A percentile compares a stretch with the other conserved stretches of the same genome.
Conservation (phyloP, 345 rosid genomes). For the Carallia brachiata region DNA sequence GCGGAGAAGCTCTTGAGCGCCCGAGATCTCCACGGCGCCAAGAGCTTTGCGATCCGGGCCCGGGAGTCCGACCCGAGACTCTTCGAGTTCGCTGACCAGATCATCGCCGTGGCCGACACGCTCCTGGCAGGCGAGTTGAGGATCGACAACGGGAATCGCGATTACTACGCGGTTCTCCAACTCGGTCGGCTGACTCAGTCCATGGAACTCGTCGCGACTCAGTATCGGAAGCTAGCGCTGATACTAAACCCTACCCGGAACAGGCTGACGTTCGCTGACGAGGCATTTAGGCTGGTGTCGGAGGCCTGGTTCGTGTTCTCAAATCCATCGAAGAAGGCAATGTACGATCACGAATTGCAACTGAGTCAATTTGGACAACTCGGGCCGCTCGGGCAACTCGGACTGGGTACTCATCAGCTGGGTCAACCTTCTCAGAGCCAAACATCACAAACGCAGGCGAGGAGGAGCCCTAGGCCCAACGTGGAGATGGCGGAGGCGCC, state of each 20-base stretch:
- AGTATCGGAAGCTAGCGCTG: conserved; percentile 76
- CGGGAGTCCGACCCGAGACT: conserved; percentile 69
- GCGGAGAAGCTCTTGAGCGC: conserved; percentile 81
- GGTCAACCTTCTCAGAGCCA: not conserved
- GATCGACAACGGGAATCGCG: conserved; percentile 33
- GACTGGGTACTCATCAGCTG: not conserved
- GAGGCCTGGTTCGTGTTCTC: conserved; percentile 89
- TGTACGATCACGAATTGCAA: conserved; percentile 68
- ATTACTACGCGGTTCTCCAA: conserved; percentile 86
- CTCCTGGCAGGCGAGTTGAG: conserved; percentile 60
- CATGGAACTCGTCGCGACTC: conserved; percentile 65
- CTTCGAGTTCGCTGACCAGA: conserved; percentile 49
- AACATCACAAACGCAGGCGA: not conserved
- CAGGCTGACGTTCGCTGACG: conserved; percentile 69
- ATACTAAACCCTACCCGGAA: conserved; percentile 67
- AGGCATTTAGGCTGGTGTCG: conserved; percentile 60
- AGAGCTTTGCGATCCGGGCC: conserved; percentile 78
- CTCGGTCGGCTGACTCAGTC: conserved; percentile 59
- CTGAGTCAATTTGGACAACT: conserved; percentile 54
- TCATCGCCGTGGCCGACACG: conserved; percentile 78
- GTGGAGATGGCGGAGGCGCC: not conserved
- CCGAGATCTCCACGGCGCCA: conserved; percentile 72
- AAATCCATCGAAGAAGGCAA: conserved; percentile 56
- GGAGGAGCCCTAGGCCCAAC: not conserved
- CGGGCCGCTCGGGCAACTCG: conserved; percentile 27